Base-by-base conservation (phyloP, 2,329 filamentous ascomycete genomes). In the Hypoxylon rubiginosum region DNA sequence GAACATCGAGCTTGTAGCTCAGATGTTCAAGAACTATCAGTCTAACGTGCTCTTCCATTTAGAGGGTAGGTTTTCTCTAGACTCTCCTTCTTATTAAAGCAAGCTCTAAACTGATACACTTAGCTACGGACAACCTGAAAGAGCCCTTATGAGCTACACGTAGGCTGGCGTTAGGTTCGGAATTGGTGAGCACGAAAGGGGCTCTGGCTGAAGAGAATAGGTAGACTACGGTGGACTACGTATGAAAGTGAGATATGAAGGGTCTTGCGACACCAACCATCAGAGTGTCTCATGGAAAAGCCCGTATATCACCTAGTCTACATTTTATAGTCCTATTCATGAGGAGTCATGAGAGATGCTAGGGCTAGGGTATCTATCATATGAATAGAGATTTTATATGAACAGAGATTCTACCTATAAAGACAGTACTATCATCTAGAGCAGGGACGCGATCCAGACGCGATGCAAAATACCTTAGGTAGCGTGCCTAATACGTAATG, bases 21-120 rank as follows among this genome's bases (percentile, higher is more conserved):
- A 98, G 78, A 99, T 99, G 96, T 99, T 98, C 85, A 97, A 98
- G 83, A 99, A 98, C 81, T 99, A 99, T 79, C 94, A 97, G 79
- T 97, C 94, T 10, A 99, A 98, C 74, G 95, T 98, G 13, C 83
- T 98, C 5, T 98, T 99, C 79, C 96, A 99, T 75, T 86, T 99
- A 5, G 96, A 98, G 89, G 96, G 96, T 97, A 84, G 71, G 78
- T 50, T 2, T 28, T 53, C 17, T 5, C 51, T 17, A 13, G 0
- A 17, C 21, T 6, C 46, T n/a, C 4, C 9, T 39, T 1, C 19
- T 46, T 3, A 41, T 19, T 28, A 67, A 39, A 63, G 30, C 28
- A 6, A 24, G 48, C 57, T 58, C 60, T 58, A 32, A 67, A 64
- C 55, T 45, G 19, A 28, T 46, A 39, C 43, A 43, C 39, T 5